These are phyloP conservation scores for Cercis canadensis DNA, from an alignment of 306 rosid genomes.

Conservation along the genomic window DNA sequence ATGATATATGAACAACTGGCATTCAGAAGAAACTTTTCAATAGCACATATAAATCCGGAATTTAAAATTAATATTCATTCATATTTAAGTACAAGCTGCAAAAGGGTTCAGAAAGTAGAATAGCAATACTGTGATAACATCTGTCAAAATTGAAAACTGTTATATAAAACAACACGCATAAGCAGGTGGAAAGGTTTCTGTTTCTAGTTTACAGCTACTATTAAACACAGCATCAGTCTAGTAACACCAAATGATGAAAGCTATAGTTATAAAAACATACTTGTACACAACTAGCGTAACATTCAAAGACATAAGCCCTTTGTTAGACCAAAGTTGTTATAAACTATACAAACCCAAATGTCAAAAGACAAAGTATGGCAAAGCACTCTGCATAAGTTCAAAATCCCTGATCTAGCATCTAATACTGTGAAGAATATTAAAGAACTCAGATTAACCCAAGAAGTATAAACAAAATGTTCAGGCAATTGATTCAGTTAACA, in stretches of 20 bases:
- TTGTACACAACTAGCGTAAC: background rate
- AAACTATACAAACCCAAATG: constrained; percentile 13
- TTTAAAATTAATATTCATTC: too few relatives aligned
- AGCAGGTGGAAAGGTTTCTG: background rate
- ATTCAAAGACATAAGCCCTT: background rate
- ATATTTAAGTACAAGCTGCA: too few relatives aligned
- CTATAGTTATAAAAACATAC: background rate
- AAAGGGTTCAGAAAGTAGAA: background rate
- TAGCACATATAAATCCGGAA: too few relatives aligned
- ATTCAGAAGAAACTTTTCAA: too few relatives aligned
- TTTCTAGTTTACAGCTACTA: background rate
- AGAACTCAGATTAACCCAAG: background rate
- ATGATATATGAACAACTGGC: too few relatives aligned
- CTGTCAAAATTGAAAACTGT: too few relatives aligned
- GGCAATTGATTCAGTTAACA: constrained; percentile 6
- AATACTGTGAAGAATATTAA: background rate
- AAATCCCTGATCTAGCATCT: background rate
- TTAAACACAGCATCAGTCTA: background rate
- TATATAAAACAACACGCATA: too few relatives aligned
- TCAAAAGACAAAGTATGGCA: background rate
- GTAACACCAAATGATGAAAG: constrained; percentile 9
- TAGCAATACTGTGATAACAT: too few relatives aligned
- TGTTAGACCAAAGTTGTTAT: background rate
- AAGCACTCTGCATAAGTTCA: background rate
- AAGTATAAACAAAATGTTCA: background rate